These are phyloP conservation scores for Amylostereum chailletii DNA, from an alignment of 1,284 basidiomycete genomes.

Conservation along the genomic window DNA sequence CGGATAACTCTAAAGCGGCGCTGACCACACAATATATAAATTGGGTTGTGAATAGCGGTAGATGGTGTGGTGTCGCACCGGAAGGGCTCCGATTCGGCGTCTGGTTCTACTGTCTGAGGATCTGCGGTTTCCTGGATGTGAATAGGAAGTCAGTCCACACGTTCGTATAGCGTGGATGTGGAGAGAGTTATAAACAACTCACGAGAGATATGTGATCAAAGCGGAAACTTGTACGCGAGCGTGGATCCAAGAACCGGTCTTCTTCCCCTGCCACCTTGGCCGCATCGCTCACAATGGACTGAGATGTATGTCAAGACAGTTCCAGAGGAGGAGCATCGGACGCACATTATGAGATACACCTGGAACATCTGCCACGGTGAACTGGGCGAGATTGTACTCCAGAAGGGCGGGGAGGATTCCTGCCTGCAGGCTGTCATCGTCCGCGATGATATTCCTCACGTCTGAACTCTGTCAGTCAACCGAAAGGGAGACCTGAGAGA, in stretches of 20 bases:
- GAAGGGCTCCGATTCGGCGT: constrained; percentile 63
- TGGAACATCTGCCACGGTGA: constrained; percentile 76
- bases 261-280: constrained; percentile 42
- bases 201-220: constrained; percentile 81
- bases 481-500: constrained; percentile 6
- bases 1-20: constrained; percentile 56
- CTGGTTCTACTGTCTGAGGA: constrained; percentile 51
- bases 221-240: constrained; percentile 66
- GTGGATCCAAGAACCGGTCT: constrained; percentile 76
- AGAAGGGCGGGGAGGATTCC: constrained; percentile 70
- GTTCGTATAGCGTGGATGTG: background rate
- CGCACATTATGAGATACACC: constrained; percentile 63
- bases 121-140: constrained; percentile 64
- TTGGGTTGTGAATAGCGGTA: background rate
- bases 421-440: constrained; percentile 74
- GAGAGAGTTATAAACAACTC: constrained; percentile 18
- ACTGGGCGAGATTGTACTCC: constrained; percentile 81
- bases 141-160: background rate
- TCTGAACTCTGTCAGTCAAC: constrained; percentile 38
- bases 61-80: constrained; percentile 38
- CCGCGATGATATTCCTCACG: constrained; percentile 78
- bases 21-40: constrained; percentile 26
- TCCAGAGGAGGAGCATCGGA: constrained; percentile 3
- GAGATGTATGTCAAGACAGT: constrained; percentile 7
- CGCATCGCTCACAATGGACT: constrained; percentile 74